Evolutionary conservation across 1,139 yeast genomes (phyloP), one percentile per base, ranked within the genome.

Genomic region (Kluyveromyces sp.): DNA sequence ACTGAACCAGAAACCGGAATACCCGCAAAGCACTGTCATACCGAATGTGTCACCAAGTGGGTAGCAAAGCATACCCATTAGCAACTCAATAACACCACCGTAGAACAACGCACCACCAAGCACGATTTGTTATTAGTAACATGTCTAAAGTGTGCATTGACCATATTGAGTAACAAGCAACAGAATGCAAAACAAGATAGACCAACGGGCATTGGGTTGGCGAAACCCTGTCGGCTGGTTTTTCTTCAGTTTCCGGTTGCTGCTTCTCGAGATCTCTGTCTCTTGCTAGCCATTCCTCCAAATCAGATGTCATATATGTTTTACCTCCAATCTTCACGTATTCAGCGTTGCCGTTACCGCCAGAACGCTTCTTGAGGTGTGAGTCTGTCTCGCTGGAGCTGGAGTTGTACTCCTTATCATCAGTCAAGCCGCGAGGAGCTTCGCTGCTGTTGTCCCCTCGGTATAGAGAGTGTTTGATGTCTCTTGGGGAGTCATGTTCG

Each of bases 1-100:
- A 27, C 82, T 69, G 47, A 82, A 67, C 87, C 89, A 84, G 65
- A 83, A 84, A 5, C 85, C 87, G 45, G 89, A 89, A 60, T 80
- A 84, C 47, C 83, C 77, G 43, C 80, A 69, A 60, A 83, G 76
- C 7, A 81, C 83, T 34, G 81, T 77, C 56, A 75, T 76, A 40
- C 82, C 82, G 64, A 77, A 80, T 6, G 84, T 76, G 64, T 83
- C 83, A 50, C 84, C 85, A 43, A 76, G 69, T 42, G 75, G 71
- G 52, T 81, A 68, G 56, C 84, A 84, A 78, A 83, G 75, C 41
- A 79, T 59, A 33, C 90, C 90, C 25, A 84, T 79, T 50, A 80
- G 70, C 45, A 82, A 66, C 60, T 81, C 84, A 46, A 78, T 75
- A 35, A 74, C 70, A 39, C 90, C 90, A 28, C 89, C 85, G 42